These are phyloP conservation scores for Immersiella caudata DNA, from an alignment of 495 filamentous ascomycete genomes.

Conservation along the genomic window DNA sequence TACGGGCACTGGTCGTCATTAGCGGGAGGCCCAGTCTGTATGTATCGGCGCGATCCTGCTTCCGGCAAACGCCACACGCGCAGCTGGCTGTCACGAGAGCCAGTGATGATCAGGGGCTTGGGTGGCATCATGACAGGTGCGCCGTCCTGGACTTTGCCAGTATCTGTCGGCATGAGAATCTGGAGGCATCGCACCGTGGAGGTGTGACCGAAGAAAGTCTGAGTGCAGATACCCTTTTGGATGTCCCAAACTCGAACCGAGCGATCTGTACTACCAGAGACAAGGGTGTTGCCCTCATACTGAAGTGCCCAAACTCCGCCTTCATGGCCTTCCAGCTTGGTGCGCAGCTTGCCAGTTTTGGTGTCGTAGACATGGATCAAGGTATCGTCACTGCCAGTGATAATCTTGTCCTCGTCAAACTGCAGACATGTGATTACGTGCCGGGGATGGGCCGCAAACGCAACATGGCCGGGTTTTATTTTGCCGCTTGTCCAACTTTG, in stretches of 20 bases:
- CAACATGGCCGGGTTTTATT: constrained; percentile 88
- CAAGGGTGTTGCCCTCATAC: constrained; percentile 90
- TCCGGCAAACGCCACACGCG: constrained; percentile 96
- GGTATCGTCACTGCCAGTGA: constrained; percentile 97
- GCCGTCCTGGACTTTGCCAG: constrained; percentile 73
- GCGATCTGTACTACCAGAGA: constrained; percentile 95
- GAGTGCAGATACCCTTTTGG: constrained; percentile 82
- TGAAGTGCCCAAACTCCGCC: constrained; percentile 98
- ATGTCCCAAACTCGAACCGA: constrained; percentile 99
- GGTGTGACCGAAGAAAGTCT: constrained; percentile 96
- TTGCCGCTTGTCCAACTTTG: constrained; percentile 86
- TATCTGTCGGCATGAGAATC: constrained; percentile 83
- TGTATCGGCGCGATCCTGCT: constrained; percentile 70
- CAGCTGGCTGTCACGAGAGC: constrained; percentile 91
- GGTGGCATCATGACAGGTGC: constrained; percentile 84
- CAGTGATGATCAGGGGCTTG: constrained; percentile 93
- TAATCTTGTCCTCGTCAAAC: constrained; percentile 96
- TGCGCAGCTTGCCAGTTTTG: constrained; percentile 83
- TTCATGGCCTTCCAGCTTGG: constrained; percentile 87
- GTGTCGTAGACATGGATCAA: constrained; percentile 99
- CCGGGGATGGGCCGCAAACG: constrained; percentile 91
- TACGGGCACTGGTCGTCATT: constrained; percentile 90
- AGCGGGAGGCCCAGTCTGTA: constrained; percentile 71
- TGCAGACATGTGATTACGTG: constrained; percentile 98
- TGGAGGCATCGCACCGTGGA: constrained; percentile 96